Evolutionary conservation across 306 rosid genomes (phyloP), one percentile per base, ranked within the genome.

Genomic region (Glycine soja): DNA sequence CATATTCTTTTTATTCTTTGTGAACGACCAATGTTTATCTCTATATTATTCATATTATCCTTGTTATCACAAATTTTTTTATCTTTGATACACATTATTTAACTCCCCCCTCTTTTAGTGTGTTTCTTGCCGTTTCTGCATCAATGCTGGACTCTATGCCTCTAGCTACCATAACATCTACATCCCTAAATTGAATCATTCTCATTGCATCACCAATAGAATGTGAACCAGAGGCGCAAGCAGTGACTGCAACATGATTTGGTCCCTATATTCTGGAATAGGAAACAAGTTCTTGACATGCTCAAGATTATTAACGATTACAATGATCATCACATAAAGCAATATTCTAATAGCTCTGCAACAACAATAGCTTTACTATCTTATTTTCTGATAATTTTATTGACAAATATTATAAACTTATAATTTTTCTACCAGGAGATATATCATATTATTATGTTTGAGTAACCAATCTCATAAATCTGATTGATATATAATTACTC

Each of bases 131-230:
- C 0, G 24, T 19, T 19, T 19, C 24, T 80, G 94, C 97, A 86
- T 95, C 99, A 81, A 95, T 93, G 87, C 97, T 95, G 77, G 97
- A 90, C 89, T 93, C 97, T 38, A 97, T 90, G 73, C 97, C 99
- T 82, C 99, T 95, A 62, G 97, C 97, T 72, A 95, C 91, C 99
- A 95, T 95, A 79, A 95, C 93, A 89, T 95, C 97, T 38, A 95
- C 88, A 85, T 95, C 97, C 74, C 97, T 97, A 86, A 93, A 95
- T 52, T 92, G 99, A 87, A 95, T 93, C 99, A 95, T 95, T 87
- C 99, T 89, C 82, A 90, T 76, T 59, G 95, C 92, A 89, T 95
- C 99, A 56, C 99, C 99, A 79, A 95, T 85, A 75, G 99, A 93
- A 88, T 91, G 97, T 57, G 97, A 94, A 38, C 97, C 97, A 74